These are phyloP conservation scores for Hymenoscyphus scutula DNA, from an alignment of 2,329 filamentous ascomycete species.

Conservation along the genomic window DNA sequence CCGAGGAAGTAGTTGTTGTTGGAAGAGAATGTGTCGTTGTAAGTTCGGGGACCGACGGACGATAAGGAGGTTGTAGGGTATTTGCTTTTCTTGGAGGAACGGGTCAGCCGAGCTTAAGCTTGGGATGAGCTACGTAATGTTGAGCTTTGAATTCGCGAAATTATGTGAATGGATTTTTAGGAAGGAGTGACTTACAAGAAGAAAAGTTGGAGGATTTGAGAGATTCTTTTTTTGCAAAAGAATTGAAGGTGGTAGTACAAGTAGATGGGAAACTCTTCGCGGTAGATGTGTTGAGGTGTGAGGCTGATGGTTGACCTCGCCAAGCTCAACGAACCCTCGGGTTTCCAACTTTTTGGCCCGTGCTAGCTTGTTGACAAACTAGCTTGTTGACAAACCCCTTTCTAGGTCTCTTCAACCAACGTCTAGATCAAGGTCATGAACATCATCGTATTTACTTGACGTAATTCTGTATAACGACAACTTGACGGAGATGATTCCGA, in stretches of 20 bases:
- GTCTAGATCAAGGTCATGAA: neutral
- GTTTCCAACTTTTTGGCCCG: neutral
- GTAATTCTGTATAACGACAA: too few species aligned
- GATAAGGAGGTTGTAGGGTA: neutral
- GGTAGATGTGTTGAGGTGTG: neutral
- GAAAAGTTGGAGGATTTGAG: neutral
- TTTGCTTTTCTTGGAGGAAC: constrained; percentile 6
- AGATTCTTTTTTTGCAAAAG: neutral
- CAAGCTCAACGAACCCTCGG: constrained; percentile 1
- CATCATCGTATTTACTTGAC: neutral
- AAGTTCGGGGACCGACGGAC: constrained; percentile 12
- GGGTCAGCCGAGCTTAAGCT: constrained; percentile 12
- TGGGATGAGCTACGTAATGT: neutral
- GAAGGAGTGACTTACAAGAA: neutral
- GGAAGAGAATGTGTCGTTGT: neutral
- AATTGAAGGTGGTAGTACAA: neutral
- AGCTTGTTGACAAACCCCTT: neutral
- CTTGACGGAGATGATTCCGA: too few species aligned
- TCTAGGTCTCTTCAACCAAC: neutral
- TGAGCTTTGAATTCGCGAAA: neutral
- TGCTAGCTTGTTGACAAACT: neutral
- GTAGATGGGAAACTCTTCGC: neutral
- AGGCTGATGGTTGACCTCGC: constrained; percentile 2
- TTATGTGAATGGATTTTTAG: neutral
- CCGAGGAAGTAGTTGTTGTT: neutral